Conservation (phyloP, 805 yeast genomes). For the Wickerhamomyces silvicola region DNA sequence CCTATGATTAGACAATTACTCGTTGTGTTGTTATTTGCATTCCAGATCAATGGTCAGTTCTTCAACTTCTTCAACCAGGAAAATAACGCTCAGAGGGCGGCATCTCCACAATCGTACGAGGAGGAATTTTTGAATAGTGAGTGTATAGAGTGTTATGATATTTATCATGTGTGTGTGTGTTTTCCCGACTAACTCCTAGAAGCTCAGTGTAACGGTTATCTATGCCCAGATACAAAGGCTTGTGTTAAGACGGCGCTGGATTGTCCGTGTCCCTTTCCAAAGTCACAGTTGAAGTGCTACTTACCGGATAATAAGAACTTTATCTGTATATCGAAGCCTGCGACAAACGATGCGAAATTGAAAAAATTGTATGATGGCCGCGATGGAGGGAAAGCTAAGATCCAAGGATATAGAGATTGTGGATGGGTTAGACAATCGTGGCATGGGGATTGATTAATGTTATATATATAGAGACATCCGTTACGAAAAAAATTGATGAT, state of each 20-base stretch:
- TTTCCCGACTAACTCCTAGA: slow-evolving; percentile 1
- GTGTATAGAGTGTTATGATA: too few species aligned
- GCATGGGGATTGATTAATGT: slow-evolving; percentile 1
- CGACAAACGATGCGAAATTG: slow-evolving; percentile 35
- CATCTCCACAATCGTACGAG: slow-evolving; percentile 28
- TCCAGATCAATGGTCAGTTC: slow-evolving; percentile 28
- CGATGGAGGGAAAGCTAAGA: slow-evolving; percentile 37
- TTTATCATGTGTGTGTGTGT: too few species aligned
- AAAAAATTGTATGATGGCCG: slow-evolving; percentile 34
- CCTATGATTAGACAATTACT: background rate
- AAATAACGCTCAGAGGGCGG: too few species aligned
- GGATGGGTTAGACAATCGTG: too few species aligned
- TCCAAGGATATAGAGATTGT: slow-evolving; percentile 65
- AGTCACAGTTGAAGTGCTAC: slow-evolving; percentile 74
- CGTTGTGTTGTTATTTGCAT: slow-evolving; percentile 4
- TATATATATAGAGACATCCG: background rate
- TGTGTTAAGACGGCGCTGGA: slow-evolving; percentile 67
- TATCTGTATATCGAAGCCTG: slow-evolving; percentile 82
- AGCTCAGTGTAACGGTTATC: slow-evolving; percentile 52
- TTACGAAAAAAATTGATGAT: background rate
- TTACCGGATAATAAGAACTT: slow-evolving; percentile 60
- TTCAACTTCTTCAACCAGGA: slow-evolving; percentile 39
- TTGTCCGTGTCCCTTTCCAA: slow-evolving; percentile 90
- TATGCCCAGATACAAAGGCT: slow-evolving; percentile 76
- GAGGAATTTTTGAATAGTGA: slow-evolving; percentile 27